These are phyloP conservation scores for Yarrowia sp. DNA, from an alignment of 805 yeast genomes.

Conservation along the genomic window DNA sequence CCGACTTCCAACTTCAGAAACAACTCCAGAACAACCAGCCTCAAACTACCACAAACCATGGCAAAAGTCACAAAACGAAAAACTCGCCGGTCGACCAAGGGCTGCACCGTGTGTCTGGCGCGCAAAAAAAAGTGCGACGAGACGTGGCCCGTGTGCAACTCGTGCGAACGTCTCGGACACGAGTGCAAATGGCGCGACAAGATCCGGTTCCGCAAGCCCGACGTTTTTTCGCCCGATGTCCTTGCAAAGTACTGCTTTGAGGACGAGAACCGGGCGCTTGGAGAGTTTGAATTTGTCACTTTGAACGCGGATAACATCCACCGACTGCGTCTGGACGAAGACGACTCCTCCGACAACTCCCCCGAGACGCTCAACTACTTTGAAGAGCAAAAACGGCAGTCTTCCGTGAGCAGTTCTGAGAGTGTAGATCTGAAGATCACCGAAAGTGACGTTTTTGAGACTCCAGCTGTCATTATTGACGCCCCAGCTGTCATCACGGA, in stretches of 20 bases:
- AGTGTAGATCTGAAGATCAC: neutral
- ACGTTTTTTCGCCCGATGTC: slow-evolving; percentile 2
- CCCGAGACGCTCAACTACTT: neutral
- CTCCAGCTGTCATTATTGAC: neutral
- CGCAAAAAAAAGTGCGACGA: slow-evolving; percentile 25
- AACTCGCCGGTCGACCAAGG: slow-evolving; percentile 20
- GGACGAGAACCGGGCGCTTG: neutral
- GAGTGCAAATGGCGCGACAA: slow-evolving; percentile 25
- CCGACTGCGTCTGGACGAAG: neutral
- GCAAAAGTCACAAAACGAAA: slow-evolving; percentile 6
- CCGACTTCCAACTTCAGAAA: no score
- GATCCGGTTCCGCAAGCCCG: slow-evolving; percentile 24
- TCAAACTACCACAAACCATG: no score
- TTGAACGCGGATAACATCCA: slow-evolving; percentile 9
- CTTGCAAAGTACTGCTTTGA: slow-evolving; percentile 18
- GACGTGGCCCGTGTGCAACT: slow-evolving; percentile 25
- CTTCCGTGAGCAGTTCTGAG: neutral
- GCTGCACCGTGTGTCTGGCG: slow-evolving; percentile 18
- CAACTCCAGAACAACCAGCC: no score
- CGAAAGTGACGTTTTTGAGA: neutral
- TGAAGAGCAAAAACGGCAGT: neutral
- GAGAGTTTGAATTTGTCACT: slow-evolving; percentile 19
- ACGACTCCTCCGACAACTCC: neutral
- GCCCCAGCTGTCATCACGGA: neutral
- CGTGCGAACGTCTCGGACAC: slow-evolving; percentile 18